Conservation (phyloP, 345 rosid genomes). For the Iberis pinnata region DNA sequence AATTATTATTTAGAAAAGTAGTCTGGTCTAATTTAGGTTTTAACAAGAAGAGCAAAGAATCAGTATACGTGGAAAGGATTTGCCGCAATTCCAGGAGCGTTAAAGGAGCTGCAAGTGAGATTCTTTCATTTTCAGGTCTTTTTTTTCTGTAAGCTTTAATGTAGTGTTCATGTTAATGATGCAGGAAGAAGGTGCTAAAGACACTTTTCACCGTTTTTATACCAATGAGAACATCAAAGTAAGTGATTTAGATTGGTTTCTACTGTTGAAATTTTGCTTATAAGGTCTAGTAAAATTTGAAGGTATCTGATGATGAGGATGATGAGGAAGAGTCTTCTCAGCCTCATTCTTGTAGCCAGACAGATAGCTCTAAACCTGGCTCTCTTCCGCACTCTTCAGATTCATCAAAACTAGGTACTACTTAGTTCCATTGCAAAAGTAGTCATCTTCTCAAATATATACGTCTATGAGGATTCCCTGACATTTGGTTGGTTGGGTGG, state of each 20-base stretch:
- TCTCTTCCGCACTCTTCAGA: constrained; percentile 40
- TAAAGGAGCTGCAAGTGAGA: constrained; percentile 53
- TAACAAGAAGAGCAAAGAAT: constrained; percentile 60
- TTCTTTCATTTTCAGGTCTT: neutral
- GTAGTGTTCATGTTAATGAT: constrained; percentile 8
- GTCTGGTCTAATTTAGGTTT: constrained; percentile 40
- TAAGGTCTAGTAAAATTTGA: neutral
- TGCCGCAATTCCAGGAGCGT: constrained; percentile 54
- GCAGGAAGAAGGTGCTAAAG: constrained; percentile 59
- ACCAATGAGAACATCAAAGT: constrained; percentile 46
- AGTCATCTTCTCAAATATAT: too few relatives aligned
- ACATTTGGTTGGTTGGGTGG: constrained; percentile 13
- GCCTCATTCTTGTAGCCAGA: constrained; percentile 58
- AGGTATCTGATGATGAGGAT: constrained; percentile 56
- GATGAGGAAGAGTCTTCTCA: constrained; percentile 54
- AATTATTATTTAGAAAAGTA: neutral
- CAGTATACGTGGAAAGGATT: constrained; percentile 83
- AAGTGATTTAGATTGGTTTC: constrained; percentile 14
- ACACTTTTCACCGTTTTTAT: constrained; percentile 37
- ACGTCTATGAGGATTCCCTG: neutral
- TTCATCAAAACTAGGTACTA: constrained; percentile 20
- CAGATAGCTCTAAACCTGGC: constrained; percentile 38
- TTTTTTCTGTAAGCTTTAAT: neutral
- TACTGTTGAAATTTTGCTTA: neutral
- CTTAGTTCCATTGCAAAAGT: too few relatives aligned